Evolutionary conservation across 129 eudicot species (phyloP).

Genomic region (Lactuca sativa): DNA sequence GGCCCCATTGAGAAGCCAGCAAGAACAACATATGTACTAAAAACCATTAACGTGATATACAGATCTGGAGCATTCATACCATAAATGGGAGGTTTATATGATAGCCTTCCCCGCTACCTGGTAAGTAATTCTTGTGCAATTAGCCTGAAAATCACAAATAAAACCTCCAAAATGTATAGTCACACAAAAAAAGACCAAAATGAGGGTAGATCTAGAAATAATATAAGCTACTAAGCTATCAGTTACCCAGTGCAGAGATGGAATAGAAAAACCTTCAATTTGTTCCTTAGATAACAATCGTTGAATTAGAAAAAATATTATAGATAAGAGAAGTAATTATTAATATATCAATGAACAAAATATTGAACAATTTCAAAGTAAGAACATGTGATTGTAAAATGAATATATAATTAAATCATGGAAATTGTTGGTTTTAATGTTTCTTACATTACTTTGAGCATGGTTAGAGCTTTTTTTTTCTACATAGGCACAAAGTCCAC

Average conservation of each 20-base stretch:
- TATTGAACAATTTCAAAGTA: too few species aligned
- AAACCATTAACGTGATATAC: constrained; percentile 66
- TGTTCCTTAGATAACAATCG: constrained; percentile 65
- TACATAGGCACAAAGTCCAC: too few species aligned
- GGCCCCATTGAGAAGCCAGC: constrained; percentile 68
- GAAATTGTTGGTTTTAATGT: too few species aligned
- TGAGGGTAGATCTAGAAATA: background rate
- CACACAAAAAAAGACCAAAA: background rate
- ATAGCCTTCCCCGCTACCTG: constrained; percentile 68
- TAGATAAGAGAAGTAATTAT: constrained; percentile 41
- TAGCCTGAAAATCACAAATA: constrained; percentile 43
- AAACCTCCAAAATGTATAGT: constrained; percentile 5
- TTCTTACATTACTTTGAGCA: too few species aligned
- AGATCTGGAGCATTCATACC: constrained; percentile 76
- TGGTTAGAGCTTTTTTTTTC: too few species aligned
- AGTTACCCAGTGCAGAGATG: constrained; percentile 66
- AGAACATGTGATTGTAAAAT: too few species aligned
- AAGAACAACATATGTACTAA: constrained; percentile 61
- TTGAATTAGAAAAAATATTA: constrained; percentile 70
- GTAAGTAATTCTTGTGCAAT: constrained; percentile 68
- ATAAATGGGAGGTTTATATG: constrained; percentile 71
- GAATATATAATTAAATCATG: too few species aligned
- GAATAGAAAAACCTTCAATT: constrained; percentile 68
- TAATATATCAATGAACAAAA: too few species aligned
- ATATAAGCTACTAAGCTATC: background rate